Evolutionary conservation across 371 early-diverging fungal species (phyloP).

Genomic region (Mycotypha africana): DNA sequence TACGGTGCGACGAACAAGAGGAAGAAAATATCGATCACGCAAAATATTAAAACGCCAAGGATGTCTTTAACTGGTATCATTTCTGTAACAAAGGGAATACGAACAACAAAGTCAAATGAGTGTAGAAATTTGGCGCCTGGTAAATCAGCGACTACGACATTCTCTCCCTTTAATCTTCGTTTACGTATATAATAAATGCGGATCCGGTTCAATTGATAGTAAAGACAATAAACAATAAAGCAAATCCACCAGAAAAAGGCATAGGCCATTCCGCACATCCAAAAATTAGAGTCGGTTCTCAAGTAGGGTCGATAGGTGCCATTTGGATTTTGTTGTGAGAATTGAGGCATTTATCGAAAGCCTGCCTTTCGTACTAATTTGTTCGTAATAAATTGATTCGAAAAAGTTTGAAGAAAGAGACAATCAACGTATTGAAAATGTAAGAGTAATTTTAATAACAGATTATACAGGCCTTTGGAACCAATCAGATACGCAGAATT

Average conservation of each 20-base stretch:
- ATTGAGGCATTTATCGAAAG: no score
- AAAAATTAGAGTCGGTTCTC: no score
- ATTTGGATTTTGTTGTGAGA: no score
- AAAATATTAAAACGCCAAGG: slow-evolving; percentile 24
- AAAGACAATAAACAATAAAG: slow-evolving; percentile 33
- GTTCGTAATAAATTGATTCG: no score
- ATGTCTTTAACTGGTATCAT: slow-evolving; percentile 36
- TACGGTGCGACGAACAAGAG: slow-evolving; percentile 29
- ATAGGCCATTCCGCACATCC: slow-evolving; percentile 28
- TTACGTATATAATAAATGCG: slow-evolving; percentile 21
- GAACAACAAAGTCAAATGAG: slow-evolving; percentile 14
- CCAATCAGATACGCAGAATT: no score
- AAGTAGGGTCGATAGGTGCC: no score
- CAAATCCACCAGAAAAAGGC: slow-evolving; percentile 35
- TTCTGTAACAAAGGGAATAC: slow-evolving; percentile 33
- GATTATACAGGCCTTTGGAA: no score
- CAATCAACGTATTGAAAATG: no score
- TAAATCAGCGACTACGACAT: not conserved
- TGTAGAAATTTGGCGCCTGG: slow-evolving; percentile 7
- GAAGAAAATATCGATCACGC: slow-evolving; percentile 23
- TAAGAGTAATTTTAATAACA: no score
- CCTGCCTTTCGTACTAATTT: no score
- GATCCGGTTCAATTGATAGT: slow-evolving; percentile 21
- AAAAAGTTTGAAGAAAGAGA: no score
- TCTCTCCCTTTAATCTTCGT: slow-evolving; percentile 16